Percentiles rank a stretch among this genome's conserved stretches.
These are phyloP conservation scores for Penicillium sp. DNA, from an alignment of 2,329 filamentous ascomycete species.

Conservation along the genomic window DNA sequence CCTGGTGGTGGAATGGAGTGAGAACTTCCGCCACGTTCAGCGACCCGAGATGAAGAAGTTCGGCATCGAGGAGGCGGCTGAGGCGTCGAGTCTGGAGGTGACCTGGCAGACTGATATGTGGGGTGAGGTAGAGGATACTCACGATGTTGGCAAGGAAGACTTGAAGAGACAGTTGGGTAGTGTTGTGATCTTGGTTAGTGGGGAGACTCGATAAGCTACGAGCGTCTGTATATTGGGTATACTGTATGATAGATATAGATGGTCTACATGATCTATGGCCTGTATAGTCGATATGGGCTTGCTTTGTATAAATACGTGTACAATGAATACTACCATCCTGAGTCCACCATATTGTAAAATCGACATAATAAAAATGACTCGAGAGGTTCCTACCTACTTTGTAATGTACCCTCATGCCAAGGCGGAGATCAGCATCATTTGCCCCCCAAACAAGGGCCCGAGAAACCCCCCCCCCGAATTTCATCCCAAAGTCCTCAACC, in stretches of 20 bases:
- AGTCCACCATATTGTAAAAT: background rate
- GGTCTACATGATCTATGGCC: background rate
- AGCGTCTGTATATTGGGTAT: conserved; percentile 1
- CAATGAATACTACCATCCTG: background rate
- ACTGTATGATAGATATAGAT: conserved; percentile 13
- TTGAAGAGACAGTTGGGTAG: conserved; percentile 83
- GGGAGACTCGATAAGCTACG: conserved; percentile 40
- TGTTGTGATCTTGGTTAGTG: conserved; percentile 76
- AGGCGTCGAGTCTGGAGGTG: conserved; percentile 78
- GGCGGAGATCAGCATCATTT: conserved; percentile 13
- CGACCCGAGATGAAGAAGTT: conserved; percentile 53
- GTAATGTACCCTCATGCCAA: conserved; percentile 6
- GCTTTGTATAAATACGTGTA: conserved; percentile 5
- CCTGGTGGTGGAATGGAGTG: conserved; percentile 83
- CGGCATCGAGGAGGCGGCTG: conserved; percentile 78
- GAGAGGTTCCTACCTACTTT: background rate
- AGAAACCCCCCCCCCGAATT: background rate
- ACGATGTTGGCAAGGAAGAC: conserved; percentile 94
- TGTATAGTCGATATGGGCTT: background rate
- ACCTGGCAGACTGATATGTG: conserved; percentile 86
- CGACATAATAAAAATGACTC: background rate
- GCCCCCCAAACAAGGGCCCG: conserved; percentile 9
- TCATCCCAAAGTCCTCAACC: background rate
- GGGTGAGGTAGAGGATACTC: conserved; percentile 97
- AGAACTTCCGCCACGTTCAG: conserved; percentile 61